phyloP scores from a whole-genome alignment of 257 asterid species.

The Jaltomata sinuosa region DNA sequence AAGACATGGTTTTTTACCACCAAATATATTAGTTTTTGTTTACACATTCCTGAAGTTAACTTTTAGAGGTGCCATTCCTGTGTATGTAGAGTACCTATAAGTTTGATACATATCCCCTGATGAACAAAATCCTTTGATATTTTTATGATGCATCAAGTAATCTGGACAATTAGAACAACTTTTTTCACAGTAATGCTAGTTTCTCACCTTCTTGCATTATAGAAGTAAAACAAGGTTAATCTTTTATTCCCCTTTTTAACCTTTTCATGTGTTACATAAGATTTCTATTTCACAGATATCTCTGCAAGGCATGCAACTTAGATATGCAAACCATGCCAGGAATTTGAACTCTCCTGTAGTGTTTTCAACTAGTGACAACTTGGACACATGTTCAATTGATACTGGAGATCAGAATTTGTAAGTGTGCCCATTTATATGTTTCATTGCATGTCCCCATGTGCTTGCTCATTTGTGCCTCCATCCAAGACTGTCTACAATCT shows the following conservation, averaged over 20 bases:
- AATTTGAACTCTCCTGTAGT: constrained; percentile 23
- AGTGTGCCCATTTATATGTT: constrained; percentile 14
- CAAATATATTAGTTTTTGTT: background rate
- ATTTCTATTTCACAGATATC: constrained; percentile 39
- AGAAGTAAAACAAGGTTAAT: background rate
- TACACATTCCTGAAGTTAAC: background rate
- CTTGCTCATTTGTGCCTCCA: background rate
- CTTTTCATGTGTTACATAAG: background rate
- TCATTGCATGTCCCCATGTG: background rate
- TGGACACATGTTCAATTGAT: constrained; percentile 21
- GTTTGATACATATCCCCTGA: background rate
- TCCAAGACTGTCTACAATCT: background rate
- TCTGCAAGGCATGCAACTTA: constrained; percentile 26
- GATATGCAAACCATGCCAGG: constrained; percentile 23
- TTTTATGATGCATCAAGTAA: background rate
- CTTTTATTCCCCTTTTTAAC: background rate
- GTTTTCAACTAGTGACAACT: constrained; percentile 31
- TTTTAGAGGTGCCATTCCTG: background rate
- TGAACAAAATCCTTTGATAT: background rate
- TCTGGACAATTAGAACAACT: background rate
- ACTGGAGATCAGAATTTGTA: constrained; percentile 30
- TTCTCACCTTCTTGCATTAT: background rate
- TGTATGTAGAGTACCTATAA: background rate
- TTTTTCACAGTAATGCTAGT: background rate
- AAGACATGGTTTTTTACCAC: background rate